Evolutionary conservation across 2,329 filamentous ascomycete species (phyloP).

Genomic region (Colletotrichum musae): DNA sequence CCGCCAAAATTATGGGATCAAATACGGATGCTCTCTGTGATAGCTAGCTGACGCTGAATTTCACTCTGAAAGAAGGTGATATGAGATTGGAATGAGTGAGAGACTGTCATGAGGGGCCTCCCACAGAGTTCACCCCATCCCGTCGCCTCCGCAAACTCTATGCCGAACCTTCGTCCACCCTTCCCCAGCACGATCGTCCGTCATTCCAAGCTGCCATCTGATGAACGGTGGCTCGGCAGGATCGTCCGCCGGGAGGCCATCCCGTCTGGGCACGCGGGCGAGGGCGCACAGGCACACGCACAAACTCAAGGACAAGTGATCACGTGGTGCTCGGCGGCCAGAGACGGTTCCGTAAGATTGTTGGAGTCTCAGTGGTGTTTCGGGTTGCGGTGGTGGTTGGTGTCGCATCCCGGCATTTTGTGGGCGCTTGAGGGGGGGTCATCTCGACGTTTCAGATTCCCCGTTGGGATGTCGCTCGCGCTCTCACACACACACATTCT

Average conservation of each 20-base stretch:
- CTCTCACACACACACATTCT: background rate
- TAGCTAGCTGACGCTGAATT: too few species aligned
- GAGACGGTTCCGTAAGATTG: constrained; percentile 4
- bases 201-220: constrained; percentile 34
- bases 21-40: background rate
- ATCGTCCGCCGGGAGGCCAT: constrained; percentile 9
- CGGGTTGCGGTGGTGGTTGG: constrained; percentile 22
- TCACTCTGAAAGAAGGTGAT: background rate
- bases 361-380: constrained; percentile 39
- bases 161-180: background rate
- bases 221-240: constrained; percentile 18
- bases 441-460: constrained; percentile 32
- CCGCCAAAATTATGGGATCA: constrained; percentile 14
- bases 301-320: background rate
- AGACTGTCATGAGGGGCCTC: background rate
- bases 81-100: background rate
- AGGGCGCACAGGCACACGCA: too few species aligned
- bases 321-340: constrained; percentile 25
- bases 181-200: constrained; percentile 18
- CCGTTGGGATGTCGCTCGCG: background rate
- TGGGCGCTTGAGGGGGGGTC: constrained; percentile 16
- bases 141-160: constrained; percentile 12
- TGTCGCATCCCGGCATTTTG: constrained; percentile 34
- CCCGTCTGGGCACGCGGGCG: constrained; percentile 25
- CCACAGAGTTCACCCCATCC: constrained; percentile 15